A percentile compares a stretch with the other conserved stretches of the same genome.
phyloP scores from a whole-genome alignment of 371 early-diverging fungal genomes.

The Mortierella sp. region DNA sequence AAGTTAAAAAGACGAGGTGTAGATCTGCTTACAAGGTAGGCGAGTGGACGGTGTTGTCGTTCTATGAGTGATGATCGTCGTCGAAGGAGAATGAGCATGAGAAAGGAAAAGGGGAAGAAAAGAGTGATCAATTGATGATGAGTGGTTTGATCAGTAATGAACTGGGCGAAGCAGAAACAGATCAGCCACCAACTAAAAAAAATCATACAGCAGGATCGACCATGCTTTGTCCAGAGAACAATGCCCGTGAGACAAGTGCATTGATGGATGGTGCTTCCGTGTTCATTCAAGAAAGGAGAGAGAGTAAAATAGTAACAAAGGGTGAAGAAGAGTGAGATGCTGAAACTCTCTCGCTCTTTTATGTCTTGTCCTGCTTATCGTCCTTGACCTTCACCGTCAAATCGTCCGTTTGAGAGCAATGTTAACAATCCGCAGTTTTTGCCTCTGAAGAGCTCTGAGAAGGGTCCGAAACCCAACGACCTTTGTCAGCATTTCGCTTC shows the following conservation, averaged over 20 bases:
- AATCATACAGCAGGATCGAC: background rate
- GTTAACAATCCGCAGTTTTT: slow-evolving; percentile 4
- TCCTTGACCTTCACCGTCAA: background rate
- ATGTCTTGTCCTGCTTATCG: background rate
- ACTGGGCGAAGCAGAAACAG: background rate
- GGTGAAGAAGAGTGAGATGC: background rate
- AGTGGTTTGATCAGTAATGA: background rate
- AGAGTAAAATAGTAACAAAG: background rate
- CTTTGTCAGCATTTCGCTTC: too few relatives aligned
- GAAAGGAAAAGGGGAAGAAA: background rate
- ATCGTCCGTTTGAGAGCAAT: background rate
- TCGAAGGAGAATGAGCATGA: background rate
- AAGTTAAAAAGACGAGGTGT: background rate
- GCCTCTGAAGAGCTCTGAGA: background rate
- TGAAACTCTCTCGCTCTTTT: background rate
- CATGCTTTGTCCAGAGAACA: background rate
- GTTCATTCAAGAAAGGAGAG: background rate
- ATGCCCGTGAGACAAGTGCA: background rate
- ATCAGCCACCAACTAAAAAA: background rate
- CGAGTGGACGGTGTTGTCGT: background rate
- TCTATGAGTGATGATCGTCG: background rate
- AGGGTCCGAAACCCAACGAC: too few relatives aligned
- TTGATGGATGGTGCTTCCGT: background rate
- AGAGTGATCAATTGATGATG: background rate
- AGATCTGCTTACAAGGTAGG: background rate